Evolutionary conservation across 148 eudicot species (phyloP), one percentile per base, ranked within the genome.

Genomic region (Oxyria digyna): DNA sequence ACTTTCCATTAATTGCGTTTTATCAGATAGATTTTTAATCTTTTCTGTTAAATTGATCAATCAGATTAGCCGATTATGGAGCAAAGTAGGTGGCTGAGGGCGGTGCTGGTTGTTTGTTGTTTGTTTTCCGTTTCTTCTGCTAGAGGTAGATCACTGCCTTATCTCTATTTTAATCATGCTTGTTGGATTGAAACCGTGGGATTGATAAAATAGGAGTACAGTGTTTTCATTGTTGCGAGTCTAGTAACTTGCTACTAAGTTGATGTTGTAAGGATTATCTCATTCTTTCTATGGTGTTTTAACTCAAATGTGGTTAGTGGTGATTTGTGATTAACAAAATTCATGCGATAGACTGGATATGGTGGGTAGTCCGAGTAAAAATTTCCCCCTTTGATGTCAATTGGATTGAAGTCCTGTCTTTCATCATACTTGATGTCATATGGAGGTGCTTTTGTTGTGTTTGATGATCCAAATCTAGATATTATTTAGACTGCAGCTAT

Each of bases 111-210:
- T 31, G 65, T 59, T 59, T 75, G 80, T 55, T 79, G 65, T 31
- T 50, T 83, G 54, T 64, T 82, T 37, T 46, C 69, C 9, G 71
- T 78, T 59, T 81, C 85, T 50, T 71, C 57, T 67, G 81, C 70
- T 35, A 76, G 82, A 81, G 92, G 92, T 87, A 70, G 35, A 26
- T 17, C 59, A 1, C 1, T 21, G 1, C 69, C 69, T 0, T 21
- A 13, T 9, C 13, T 33, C 18, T 45, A 13, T n/a, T 37, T 40
- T 46, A 6, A 33, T 6, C 54, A 26, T 18, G 49, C 17, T 7
- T 64, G 7, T 64, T 17, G 68, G 68, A 17, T n/a, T 64, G 35
- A 7, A 1, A 65, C 24, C 17, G 20, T 38, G 29, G 38, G 20
- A 35, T 8, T 66, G 46, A 20, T 38, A 11, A 20, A 45, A 37